These are phyloP conservation scores for Extremus antarcticus DNA, from an alignment of 495 filamentous ascomycete species.

Conservation along the genomic window DNA sequence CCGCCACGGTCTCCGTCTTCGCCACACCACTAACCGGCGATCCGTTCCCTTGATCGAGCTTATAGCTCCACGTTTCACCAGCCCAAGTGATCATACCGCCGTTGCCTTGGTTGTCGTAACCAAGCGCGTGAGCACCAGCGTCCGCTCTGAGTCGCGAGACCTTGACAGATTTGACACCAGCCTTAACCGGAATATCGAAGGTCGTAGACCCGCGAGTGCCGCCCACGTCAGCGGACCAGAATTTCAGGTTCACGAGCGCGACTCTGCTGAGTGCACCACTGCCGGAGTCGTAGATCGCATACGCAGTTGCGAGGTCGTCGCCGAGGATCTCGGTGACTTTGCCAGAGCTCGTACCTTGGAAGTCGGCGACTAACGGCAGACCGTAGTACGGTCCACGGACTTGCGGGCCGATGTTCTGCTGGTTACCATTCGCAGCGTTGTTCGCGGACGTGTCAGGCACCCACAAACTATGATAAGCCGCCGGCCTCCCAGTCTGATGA, in stretches of 20 bases:
- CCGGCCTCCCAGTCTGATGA: constrained; percentile 5
- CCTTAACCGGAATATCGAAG: not conserved
- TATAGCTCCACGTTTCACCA: constrained; percentile 23
- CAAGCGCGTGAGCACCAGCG: constrained; percentile 18
- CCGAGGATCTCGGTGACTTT: constrained; percentile 9
- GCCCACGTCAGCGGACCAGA: constrained; percentile 4
- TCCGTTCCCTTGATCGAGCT: constrained; percentile 19
- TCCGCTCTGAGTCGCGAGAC: constrained; percentile 17
- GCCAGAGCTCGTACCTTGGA: constrained; percentile 10
- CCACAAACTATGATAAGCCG: constrained; percentile 7
- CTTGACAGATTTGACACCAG: constrained; percentile 3
- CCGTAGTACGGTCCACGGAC: constrained; percentile 7
- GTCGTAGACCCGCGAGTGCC: not conserved
- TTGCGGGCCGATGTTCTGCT: constrained; percentile 6
- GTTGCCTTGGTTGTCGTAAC: constrained; percentile 23
- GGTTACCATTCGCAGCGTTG: not conserved
- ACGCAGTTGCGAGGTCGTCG: constrained; percentile 18
- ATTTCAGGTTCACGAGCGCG: constrained; percentile 21
- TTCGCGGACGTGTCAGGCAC: constrained; percentile 1
- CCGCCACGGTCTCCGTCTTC: not conserved
- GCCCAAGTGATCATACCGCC: constrained; percentile 20
- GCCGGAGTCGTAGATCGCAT: constrained; percentile 19
- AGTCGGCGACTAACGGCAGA: constrained; percentile 14
- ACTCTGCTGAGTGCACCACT: constrained; percentile 5
- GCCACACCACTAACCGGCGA: not conserved